Percentiles rank a stretch among this genome's conserved stretches.
Evolutionary conservation across 495 filamentous ascomycete genomes (phyloP).

Genomic region (Trichoderma gamsii): DNA sequence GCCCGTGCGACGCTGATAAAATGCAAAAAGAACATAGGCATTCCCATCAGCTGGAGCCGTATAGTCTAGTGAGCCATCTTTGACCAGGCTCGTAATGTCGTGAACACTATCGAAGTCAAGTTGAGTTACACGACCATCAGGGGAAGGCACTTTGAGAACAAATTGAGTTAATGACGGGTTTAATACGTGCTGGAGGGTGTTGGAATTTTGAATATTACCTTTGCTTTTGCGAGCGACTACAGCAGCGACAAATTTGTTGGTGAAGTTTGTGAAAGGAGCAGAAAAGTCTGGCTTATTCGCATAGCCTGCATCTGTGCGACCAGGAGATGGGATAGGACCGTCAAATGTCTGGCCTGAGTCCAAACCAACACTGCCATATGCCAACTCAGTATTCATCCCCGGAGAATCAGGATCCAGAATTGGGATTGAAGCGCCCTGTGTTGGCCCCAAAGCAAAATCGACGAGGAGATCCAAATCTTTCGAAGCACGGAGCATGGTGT

Average conservation of each 20-base stretch:
- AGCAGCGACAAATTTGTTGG: slow-evolving; percentile 16
- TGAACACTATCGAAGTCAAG: neutral
- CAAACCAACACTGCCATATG: neutral
- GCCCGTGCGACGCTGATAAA: slow-evolving; percentile 13
- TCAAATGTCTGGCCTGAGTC: neutral
- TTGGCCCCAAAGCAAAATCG: slow-evolving; percentile 14
- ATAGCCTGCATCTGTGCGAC: slow-evolving; percentile 10
- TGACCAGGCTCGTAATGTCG: neutral
- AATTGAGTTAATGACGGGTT: neutral
- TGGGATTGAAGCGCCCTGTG: slow-evolving; percentile 14
- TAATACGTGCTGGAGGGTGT: no score
- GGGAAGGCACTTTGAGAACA: neutral
- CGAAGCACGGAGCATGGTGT: slow-evolving; percentile 7
- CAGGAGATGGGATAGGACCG: neutral
- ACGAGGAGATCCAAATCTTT: neutral
- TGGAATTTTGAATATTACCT: neutral
- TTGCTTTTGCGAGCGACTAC: slow-evolving; percentile 15
- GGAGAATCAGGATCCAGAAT: slow-evolving; percentile 14
- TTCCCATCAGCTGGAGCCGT: slow-evolving; percentile 13
- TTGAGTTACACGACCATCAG: neutral
- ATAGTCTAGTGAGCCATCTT: slow-evolving; percentile 5
- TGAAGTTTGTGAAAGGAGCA: slow-evolving; percentile 12
- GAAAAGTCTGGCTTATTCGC: slow-evolving; percentile 13
- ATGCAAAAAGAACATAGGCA: slow-evolving; percentile 8
- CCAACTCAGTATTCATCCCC: slow-evolving; percentile 14